phyloP scores from a whole-genome alignment of 306 rosid genomes.

The Glycine tomentella region DNA sequence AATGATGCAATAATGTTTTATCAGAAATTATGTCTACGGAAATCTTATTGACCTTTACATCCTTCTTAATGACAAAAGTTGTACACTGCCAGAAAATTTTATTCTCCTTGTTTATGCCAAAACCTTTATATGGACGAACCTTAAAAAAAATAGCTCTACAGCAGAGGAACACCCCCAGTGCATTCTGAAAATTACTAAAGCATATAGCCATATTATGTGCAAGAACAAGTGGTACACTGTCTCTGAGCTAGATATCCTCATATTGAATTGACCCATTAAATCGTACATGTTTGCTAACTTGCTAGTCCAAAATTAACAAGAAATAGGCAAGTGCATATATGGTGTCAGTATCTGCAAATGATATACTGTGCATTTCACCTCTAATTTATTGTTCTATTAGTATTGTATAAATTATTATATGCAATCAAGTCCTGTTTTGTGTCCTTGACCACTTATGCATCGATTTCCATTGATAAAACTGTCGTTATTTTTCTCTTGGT shows the following conservation, averaged over 20 bases:
- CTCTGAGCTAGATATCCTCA: slow-evolving; percentile 22
- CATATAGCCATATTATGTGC: not conserved
- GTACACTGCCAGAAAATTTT: not conserved
- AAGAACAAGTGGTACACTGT: not conserved
- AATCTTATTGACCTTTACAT: not conserved
- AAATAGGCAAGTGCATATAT: not conserved
- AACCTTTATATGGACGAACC: not conserved
- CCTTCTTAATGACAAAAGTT: slow-evolving; percentile 1
- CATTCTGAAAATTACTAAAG: not conserved
- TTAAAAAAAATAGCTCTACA: not conserved
- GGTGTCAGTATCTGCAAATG: slow-evolving; percentile 2
- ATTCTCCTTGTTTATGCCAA: not conserved
- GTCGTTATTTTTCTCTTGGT: not conserved
- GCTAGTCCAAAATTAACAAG: not conserved
- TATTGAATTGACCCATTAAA: slow-evolving; percentile 9
- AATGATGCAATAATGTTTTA: not conserved
- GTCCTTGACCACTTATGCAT: not conserved
- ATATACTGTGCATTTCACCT: not conserved
- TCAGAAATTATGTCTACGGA: not conserved
- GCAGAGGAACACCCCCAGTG: not conserved
- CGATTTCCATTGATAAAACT: not conserved
- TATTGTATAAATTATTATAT: not conserved
- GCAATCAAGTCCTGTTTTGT: not conserved
- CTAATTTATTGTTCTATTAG: not conserved
- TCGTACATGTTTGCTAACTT: not conserved